phyloP scores from a whole-genome alignment of 2,329 filamentous ascomycete species.

The Celoporthe dispersa region DNA sequence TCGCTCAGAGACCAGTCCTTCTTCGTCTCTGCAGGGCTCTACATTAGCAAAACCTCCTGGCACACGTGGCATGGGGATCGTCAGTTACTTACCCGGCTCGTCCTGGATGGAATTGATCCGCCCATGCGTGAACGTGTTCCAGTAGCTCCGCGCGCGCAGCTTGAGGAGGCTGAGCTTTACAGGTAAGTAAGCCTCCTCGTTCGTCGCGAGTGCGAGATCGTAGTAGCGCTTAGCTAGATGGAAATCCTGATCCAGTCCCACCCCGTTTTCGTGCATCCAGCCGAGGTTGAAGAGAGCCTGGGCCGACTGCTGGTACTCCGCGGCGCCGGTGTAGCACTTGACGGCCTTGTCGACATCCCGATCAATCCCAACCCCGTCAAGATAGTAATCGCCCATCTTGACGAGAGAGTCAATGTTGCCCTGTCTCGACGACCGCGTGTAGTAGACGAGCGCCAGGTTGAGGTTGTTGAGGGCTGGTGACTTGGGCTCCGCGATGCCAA shows the following conservation, averaged over 20 bases:
- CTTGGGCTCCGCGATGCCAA: conserved; percentile 48
- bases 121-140: conserved; percentile 93
- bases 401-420: conserved; percentile 91
- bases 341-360: conserved; percentile 83
- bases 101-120: conserved; percentile 90
- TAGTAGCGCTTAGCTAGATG: conserved; percentile 97
- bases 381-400: conserved; percentile 99
- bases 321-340: conserved; percentile 88
- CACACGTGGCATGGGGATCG: neutral
- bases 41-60: conserved; percentile 36
- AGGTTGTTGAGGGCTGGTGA: conserved; percentile 55
- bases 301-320: conserved; percentile 87
- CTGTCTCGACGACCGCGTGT: conserved; percentile 92
- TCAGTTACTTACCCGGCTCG: conserved; percentile 71
- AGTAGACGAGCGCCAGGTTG: conserved; percentile 80
- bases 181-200: conserved; percentile 90
- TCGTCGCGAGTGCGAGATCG: conserved; percentile 88
- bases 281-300: conserved; percentile 97
- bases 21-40: conserved; percentile 56
- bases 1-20: conserved; percentile 80
- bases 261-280: conserved; percentile 99
- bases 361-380: conserved; percentile 75
- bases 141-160: conserved; percentile 82
- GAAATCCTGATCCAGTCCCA: conserved; percentile 92
- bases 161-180: conserved; percentile 89